Evolutionary conservation across 1,139 yeast species (phyloP).

Genomic region (Saccharomycopsis hybrid): DNA sequence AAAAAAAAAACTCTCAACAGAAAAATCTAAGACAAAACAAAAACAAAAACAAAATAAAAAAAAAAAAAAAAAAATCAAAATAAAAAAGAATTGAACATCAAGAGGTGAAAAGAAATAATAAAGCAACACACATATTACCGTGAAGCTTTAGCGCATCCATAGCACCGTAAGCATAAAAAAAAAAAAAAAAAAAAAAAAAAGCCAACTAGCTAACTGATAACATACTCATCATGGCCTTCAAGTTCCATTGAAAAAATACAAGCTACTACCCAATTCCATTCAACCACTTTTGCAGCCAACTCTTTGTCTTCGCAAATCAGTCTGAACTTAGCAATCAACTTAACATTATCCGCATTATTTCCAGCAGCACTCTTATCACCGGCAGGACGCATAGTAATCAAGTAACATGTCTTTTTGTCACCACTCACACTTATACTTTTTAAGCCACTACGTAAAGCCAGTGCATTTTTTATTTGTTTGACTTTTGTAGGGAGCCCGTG

Average conservation of each 20-base stretch:
- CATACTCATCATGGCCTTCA: slow-evolving; percentile 22
- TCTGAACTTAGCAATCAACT: slow-evolving; percentile 37
- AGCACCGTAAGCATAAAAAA: no score
- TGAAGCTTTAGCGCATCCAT: no score
- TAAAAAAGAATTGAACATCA: no score
- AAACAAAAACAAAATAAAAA: no score
- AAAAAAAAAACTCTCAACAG: no score
- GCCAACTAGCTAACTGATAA: slow-evolving; percentile 2
- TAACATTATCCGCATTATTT: slow-evolving; percentile 35
- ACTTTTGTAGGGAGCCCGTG: slow-evolving; percentile 53
- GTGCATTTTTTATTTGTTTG: slow-evolving; percentile 32
- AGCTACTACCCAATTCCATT: slow-evolving; percentile 66
- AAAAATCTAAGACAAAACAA: no score
- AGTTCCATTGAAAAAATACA: slow-evolving; percentile 47
- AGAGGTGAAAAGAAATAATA: no score
- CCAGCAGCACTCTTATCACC: slow-evolving; percentile 27
- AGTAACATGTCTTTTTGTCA: slow-evolving; percentile 24
- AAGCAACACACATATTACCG: no score
- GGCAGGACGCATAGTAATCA: slow-evolving; percentile 34
- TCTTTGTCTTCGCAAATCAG: slow-evolving; percentile 29
- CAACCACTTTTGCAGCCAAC: slow-evolving; percentile 35
- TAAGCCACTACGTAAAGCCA: slow-evolving; percentile 24
- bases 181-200: no score
- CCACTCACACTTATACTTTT: slow-evolving; percentile 22
- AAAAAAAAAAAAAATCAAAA: no score